Base-by-base conservation (phyloP, 2,329 filamentous ascomycete species). In the Furcasterigmium sp. region DNA sequence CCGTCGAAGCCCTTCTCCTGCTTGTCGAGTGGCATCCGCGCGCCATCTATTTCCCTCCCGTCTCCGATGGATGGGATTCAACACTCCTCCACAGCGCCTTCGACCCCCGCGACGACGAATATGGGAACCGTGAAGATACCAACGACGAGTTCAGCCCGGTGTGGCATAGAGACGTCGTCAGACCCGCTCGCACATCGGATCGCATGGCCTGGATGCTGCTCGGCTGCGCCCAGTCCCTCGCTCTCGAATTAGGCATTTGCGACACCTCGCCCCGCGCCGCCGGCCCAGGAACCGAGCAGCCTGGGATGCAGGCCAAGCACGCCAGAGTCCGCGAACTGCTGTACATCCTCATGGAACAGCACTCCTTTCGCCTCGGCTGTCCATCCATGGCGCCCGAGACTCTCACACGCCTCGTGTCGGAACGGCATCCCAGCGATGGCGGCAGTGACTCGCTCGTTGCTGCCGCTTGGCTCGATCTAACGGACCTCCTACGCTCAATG, bases 151-250 rank as follows among this genome's bases (percentile, higher is more conserved):
- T 37, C 11, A 30, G 28, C 8, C 32, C 28, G 3, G 40, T 32
- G 23, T 76, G 73, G 70, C 58, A 73, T 2, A 67, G 75, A 39
- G 74, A 76, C 48, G 74, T 78, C 29, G 70, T 77, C 30, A 68
- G 75, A 30, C 73, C 75, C 3, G 72, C 75, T 2, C 69, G 70
- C 45, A 61, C 72, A 43, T 78, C 72, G 0, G 75, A 78, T 50
- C 68, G 75, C 3, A 79, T 80, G 75, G 78, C 75, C 1, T 80
- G 76, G 76, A 79, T 78, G 69, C 52, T 78, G 17, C 65, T 80
- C 32, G 76, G 76, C 3, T 72, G 69, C 50, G 75, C 72, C 1
- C 52, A 75, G 19, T 73, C 72, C 3, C 59, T 79, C 11, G 69
- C 72, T 2, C 72, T 76, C 41, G 73, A 77, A 48, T 57, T 76